Conservation (phyloP, 2,329 filamentous ascomycete species). For the Teratosphaeria zuluensis region DNA sequence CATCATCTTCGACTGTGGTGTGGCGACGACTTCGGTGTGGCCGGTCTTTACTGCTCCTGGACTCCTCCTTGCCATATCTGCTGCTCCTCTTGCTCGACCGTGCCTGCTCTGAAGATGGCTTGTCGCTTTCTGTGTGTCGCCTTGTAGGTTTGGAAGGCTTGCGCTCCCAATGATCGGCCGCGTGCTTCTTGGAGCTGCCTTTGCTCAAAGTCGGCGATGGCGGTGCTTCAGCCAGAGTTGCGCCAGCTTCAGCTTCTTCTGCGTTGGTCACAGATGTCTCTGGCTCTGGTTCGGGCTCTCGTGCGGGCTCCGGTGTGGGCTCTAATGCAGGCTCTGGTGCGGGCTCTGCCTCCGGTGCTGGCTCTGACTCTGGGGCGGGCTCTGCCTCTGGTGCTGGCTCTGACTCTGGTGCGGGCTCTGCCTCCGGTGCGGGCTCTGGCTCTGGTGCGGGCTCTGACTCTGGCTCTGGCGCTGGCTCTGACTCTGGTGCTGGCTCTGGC, state of each 20-base stretch:
- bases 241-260: background rate
- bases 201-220: slow-evolving; percentile 15
- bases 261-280: no score
- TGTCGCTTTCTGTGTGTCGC: slow-evolving; percentile 8
- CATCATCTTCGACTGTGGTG: slow-evolving; percentile 12
- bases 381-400: no score
- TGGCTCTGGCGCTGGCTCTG: no score
- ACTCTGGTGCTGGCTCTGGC: no score
- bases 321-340: no score
- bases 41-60: slow-evolving; percentile 7
- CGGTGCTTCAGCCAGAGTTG: slow-evolving; percentile 4
- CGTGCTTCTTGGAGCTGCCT: slow-evolving; percentile 13
- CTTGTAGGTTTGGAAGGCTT: slow-evolving; percentile 7
- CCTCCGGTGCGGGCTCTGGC: no score
- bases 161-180: slow-evolving; percentile 16
- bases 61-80: slow-evolving; percentile 4
- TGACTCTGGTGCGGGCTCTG: background rate
- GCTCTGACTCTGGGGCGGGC: no score
- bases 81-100: slow-evolving; percentile 13
- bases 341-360: no score
- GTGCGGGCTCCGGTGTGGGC: no score
- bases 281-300: no score
- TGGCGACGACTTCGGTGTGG: slow-evolving; percentile 7
- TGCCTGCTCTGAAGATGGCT: slow-evolving; percentile 8
- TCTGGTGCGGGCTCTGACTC: background rate